Evolutionary conservation across 805 yeast species (phyloP).

Genomic region (Naumovozyma baii): DNA sequence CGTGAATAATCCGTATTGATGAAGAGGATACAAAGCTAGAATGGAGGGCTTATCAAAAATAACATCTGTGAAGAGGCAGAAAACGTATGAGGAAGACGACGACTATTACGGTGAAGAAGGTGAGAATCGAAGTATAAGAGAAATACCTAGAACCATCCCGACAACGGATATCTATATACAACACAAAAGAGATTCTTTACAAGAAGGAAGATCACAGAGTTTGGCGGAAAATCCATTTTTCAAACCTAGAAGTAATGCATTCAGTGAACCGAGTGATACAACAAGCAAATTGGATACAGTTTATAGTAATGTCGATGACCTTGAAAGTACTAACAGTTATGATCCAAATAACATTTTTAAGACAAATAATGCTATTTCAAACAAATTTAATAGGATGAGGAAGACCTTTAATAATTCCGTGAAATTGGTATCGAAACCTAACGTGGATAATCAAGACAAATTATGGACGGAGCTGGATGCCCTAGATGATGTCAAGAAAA

Average conservation of each 20-base stretch:
- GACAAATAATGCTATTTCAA: not conserved
- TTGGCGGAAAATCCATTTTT: not conserved
- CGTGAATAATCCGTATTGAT: no score
- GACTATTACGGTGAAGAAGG: constrained; percentile 1
- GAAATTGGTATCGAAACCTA: constrained; percentile 15
- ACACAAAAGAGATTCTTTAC: not conserved
- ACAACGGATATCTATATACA: not conserved
- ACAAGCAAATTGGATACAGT: not conserved
- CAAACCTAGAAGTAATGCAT: constrained; percentile 1
- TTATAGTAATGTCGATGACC: not conserved
- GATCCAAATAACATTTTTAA: not conserved
- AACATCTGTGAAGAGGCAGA: constrained; percentile 1
- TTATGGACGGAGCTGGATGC: constrained; percentile 81
- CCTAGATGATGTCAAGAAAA: constrained; percentile 61
- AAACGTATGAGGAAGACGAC: constrained; percentile 2
- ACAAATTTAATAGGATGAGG: not conserved
- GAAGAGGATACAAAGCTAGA: not conserved
- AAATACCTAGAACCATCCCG: constrained; percentile 2
- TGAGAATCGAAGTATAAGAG: constrained; percentile 1
- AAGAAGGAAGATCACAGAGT: not conserved
- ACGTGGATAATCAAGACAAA: constrained; percentile 10
- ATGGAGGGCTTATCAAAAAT: constrained; percentile 1
- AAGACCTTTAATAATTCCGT: not conserved
- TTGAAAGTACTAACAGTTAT: not conserved
- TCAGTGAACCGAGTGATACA: not conserved